Evolutionary conservation across 2,329 filamentous ascomycete genomes (phyloP), one percentile per base, ranked within the genome.

Genomic region (Aspergillus proliferans): DNA sequence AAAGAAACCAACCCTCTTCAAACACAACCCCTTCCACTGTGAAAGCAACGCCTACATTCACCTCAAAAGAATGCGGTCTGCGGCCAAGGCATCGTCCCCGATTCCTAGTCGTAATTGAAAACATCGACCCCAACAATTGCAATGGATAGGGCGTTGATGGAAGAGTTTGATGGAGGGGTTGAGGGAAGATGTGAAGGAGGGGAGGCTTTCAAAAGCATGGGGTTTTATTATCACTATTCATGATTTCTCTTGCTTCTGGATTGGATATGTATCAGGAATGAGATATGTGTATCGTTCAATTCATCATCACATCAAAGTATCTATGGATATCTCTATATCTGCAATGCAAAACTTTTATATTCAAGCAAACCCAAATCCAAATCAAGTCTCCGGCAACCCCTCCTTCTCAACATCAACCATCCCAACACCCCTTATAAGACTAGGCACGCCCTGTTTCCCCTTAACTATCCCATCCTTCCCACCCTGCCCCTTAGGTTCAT

Each of bases 351-450:
- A 40, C 38, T 40, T 40, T 40, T 40, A 3, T 36, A 6, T 15
- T 14, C 14, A 14, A 39, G n/a, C 9, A 39, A 39, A 21, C 15
- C 15, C 3, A 39, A 38, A 15, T 3, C 24, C 24, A 26, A 30
- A 40, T 40, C 38, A 40, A 9, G 38, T 40, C 38, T 18, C n/a
- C 5, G 38, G 38, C 19, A 40, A 40, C 7, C 38, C 38, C 4
- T 40, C 38, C 38, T 40, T 40, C 15, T 15, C 38, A 22, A 40
- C 18, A 58, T 69, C 58, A 28, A 70, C 58, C 26, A 68, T 42
- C 3, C 67, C 67, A 30, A 70, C 66, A 3, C 67, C 67, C 21
- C 57, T 53, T 9, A 70, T 55, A 28, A 70, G 49, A n/a, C 65
- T 59, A 21, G 62, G 56, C 3, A 60, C 58, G n/a, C 58, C 51